Percentiles rank a stretch among this genome's conserved stretches.
These are phyloP conservation scores for Chrysanthemum lavandulifolium DNA, from an alignment of 129 eudicot genomes.

Conservation along the genomic window DNA sequence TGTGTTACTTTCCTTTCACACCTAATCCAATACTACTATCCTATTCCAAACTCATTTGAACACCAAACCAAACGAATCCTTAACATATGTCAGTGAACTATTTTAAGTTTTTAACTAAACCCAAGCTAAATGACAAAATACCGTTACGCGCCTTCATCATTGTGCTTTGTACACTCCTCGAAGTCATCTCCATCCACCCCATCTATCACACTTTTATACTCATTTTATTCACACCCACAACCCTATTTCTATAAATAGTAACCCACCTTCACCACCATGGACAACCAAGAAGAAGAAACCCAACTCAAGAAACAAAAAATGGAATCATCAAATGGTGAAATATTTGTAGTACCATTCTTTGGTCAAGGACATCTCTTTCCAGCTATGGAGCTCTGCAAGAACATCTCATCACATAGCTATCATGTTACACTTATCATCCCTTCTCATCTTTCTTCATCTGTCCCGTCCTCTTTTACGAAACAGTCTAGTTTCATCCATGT, in stretches of 20 bases:
- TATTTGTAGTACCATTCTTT: constrained; percentile 56
- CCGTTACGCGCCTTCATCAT: background rate
- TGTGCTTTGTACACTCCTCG: background rate
- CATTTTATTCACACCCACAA: background rate
- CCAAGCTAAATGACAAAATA: too few relatives aligned
- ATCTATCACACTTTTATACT: background rate
- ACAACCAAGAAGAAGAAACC: constrained; percentile 4
- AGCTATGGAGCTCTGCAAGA: constrained; percentile 59
- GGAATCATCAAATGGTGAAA: constrained; percentile 38
- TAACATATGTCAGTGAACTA: too few relatives aligned
- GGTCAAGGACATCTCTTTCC: constrained; percentile 80
- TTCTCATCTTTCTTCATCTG: constrained; percentile 64
- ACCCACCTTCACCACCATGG: background rate
- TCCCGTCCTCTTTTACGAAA: constrained; percentile 43
- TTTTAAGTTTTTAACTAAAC: too few relatives aligned
- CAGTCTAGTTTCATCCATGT: constrained; percentile 41
- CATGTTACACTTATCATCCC: constrained; percentile 51
- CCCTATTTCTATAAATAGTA: constrained; percentile 5
- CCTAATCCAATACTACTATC: too few relatives aligned
- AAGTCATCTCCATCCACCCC: constrained; percentile 10
- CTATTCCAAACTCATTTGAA: too few relatives aligned
- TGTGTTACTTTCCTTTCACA: too few relatives aligned
- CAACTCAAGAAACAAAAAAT: constrained; percentile 30
- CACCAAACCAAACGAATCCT: too few relatives aligned
- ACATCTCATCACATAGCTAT: constrained; percentile 39